Evolutionary conservation across 2,329 filamentous ascomycete genomes (phyloP).

Genomic region (Alternaria ethzedia): DNA sequence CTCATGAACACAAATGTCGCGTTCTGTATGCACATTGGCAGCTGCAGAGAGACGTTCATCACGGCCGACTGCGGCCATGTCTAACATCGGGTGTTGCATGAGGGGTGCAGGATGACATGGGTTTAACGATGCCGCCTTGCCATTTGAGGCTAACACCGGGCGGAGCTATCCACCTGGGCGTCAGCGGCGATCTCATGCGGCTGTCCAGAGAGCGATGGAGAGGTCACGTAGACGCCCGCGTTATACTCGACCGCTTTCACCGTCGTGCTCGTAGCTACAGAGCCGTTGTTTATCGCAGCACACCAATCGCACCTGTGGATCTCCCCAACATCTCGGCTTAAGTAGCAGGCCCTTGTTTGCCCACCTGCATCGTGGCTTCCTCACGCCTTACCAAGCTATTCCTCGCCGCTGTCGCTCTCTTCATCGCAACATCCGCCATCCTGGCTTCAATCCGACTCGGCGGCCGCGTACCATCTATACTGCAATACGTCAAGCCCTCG

Average conservation of each 20-base stretch:
- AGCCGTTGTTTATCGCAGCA: conserved; percentile 15
- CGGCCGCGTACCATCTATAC: conserved; percentile 64
- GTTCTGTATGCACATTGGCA: neutral
- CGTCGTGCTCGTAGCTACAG: conserved; percentile 13
- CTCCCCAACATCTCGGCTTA: conserved; percentile 19
- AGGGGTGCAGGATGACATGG: conserved; percentile 7
- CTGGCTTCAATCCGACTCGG: conserved; percentile 70
- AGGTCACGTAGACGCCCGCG: conserved; percentile 15
- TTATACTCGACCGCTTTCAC: conserved; percentile 1
- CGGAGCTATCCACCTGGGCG: neutral
- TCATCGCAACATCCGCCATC: conserved; percentile 64
- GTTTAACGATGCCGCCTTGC: conserved; percentile 10
- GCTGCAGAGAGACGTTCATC: neutral
- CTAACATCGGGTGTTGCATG: conserved; percentile 13
- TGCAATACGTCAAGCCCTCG: conserved; percentile 60
- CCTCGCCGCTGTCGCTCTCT: conserved; percentile 62
- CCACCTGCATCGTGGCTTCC: conserved; percentile 13
- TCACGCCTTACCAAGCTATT: conserved; percentile 47
- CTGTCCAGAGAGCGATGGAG: conserved; percentile 4
- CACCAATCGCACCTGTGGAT: conserved; percentile 7
- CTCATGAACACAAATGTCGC: neutral
- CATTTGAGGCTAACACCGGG: neutral
- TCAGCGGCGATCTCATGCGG: conserved; percentile 2
- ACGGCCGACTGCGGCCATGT: neutral
- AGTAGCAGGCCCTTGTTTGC: neutral